Evolutionary conservation across 768 basidiomycete genomes (phyloP).

Genomic region (Collybiopsis luxurians): DNA sequence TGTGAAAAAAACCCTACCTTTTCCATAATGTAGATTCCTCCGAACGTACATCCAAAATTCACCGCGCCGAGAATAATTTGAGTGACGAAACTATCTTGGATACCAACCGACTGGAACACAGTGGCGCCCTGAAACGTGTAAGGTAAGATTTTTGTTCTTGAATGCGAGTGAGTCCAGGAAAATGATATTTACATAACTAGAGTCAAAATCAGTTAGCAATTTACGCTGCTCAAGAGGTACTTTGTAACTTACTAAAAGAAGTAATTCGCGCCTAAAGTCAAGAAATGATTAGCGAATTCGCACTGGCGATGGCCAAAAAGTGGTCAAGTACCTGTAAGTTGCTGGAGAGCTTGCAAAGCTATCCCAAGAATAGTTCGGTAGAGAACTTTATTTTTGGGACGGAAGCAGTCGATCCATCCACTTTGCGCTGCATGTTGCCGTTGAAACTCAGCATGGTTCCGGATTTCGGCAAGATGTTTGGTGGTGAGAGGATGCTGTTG

Average conservation of each 20-base stretch:
- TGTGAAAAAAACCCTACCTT: conserved; percentile 31
- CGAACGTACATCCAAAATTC: conserved; percentile 71
- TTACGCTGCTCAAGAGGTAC: no score
- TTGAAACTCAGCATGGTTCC: conserved; percentile 48
- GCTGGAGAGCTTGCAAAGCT: conserved; percentile 67
- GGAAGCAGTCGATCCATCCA: conserved; percentile 69
- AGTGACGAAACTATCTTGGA: conserved; percentile 62
- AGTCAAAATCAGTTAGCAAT: no score
- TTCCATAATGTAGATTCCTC: conserved; percentile 74
- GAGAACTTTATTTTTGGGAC: conserved; percentile 47
- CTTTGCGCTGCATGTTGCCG: conserved; percentile 22
- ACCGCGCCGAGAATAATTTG: conserved; percentile 77
- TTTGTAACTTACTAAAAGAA: conserved; percentile 61
- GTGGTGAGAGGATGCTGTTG: conserved; percentile 38
- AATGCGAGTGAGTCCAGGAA: no score
- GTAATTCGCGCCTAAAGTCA: background rate
- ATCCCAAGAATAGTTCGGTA: conserved; percentile 67
- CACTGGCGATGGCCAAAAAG: no score
- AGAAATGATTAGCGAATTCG: conserved; percentile 68
- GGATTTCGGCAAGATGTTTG: conserved; percentile 56
- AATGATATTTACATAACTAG: no score
- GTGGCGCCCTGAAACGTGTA: no score
- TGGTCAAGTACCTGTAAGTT: conserved; percentile 70
- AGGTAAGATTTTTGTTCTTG: no score
- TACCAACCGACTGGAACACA: conserved; percentile 64